Evolutionary conservation across 352 stramenopile genomes (phyloP).

Genomic region (Aphanomyces euteiches): DNA sequence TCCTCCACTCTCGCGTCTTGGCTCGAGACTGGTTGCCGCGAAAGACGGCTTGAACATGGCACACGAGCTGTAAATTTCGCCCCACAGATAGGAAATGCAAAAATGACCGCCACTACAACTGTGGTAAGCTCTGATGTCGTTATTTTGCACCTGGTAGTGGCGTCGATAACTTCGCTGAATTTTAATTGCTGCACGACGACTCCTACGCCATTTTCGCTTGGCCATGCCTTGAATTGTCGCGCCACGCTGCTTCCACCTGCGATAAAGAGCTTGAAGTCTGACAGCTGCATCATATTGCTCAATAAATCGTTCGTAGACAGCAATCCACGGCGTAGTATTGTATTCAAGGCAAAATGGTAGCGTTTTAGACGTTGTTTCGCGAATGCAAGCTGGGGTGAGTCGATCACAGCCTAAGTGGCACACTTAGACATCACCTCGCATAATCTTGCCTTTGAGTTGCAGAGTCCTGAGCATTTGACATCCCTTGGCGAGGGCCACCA

Average conservation of each 20-base stretch:
- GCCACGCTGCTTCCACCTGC: slow-evolving; percentile 45
- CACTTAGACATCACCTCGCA: not conserved
- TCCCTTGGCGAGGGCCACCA: slow-evolving; percentile 37
- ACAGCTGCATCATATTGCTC: slow-evolving; percentile 40
- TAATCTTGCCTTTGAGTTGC: slow-evolving; percentile 39
- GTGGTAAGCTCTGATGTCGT: not conserved
- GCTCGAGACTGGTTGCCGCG: slow-evolving; percentile 43
- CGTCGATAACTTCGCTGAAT: slow-evolving; percentile 48
- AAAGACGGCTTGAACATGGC: slow-evolving; percentile 45
- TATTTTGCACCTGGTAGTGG: slow-evolving; percentile 36
- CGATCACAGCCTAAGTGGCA: slow-evolving; percentile 46
- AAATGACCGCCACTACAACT: slow-evolving; percentile 42
- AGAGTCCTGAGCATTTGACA: slow-evolving; percentile 56
- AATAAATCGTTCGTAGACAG: slow-evolving; percentile 38
- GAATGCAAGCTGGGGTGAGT: slow-evolving; percentile 41
- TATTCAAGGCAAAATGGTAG: slow-evolving; percentile 26
- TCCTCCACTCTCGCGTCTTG: slow-evolving; percentile 36
- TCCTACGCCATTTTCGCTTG: slow-evolving; percentile 39
- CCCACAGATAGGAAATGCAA: slow-evolving; percentile 44
- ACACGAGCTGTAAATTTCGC: slow-evolving; percentile 39
- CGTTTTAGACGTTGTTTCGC: slow-evolving; percentile 34
- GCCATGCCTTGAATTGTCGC: slow-evolving; percentile 43
- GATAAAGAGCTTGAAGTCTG: slow-evolving; percentile 45
- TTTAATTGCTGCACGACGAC: slow-evolving; percentile 44
- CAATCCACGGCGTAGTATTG: slow-evolving; percentile 20